Evolutionary conservation across 495 filamentous ascomycete genomes (phyloP).

Genomic region (Glutinoglossum americanum): DNA sequence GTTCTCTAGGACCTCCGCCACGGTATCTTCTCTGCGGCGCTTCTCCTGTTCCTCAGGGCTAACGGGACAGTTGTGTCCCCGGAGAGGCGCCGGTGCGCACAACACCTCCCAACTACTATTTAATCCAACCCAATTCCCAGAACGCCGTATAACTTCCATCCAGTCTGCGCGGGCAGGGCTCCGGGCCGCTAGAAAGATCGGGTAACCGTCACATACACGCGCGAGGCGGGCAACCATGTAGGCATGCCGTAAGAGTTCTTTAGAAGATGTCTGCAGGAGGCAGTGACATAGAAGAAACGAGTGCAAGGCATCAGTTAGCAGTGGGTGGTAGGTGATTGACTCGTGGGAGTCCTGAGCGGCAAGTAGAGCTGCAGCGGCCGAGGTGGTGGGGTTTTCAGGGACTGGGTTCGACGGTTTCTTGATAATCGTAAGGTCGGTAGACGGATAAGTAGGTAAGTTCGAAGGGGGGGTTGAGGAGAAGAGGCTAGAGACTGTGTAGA

Average conservation of each 20-base stretch:
- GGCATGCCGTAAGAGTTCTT: conserved; percentile 52
- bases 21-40: conserved; percentile 36
- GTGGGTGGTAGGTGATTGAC: conserved; percentile 55
- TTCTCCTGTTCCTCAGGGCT: conserved; percentile 22
- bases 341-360: conserved; percentile 21
- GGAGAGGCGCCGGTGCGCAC: conserved; percentile 44
- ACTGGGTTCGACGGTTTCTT: neutral
- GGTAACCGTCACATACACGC: conserved; percentile 55
- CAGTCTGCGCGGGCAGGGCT: conserved; percentile 56
- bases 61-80: conserved; percentile 13
- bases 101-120: conserved; percentile 42
- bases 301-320: conserved; percentile 55
- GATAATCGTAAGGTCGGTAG: conserved; percentile 5
- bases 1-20: conserved; percentile 40
- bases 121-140: conserved; percentile 43
- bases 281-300: conserved; percentile 48
- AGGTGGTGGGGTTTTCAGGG: conserved; percentile 11
- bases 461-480: conserved; percentile 17
- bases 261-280: conserved; percentile 50
- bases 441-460: conserved; percentile 16
- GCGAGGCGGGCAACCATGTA: conserved; percentile 57
- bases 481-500: conserved; percentile 18
- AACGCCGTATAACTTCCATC: conserved; percentile 47
- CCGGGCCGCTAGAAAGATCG: conserved; percentile 51
- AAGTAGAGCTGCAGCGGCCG: conserved; percentile 12